Percentiles rank a stretch among this genome's conserved stretches.
phyloP scores from a whole-genome alignment of 2,329 filamentous ascomycete genomes.

The Aspergillus intermedius region DNA sequence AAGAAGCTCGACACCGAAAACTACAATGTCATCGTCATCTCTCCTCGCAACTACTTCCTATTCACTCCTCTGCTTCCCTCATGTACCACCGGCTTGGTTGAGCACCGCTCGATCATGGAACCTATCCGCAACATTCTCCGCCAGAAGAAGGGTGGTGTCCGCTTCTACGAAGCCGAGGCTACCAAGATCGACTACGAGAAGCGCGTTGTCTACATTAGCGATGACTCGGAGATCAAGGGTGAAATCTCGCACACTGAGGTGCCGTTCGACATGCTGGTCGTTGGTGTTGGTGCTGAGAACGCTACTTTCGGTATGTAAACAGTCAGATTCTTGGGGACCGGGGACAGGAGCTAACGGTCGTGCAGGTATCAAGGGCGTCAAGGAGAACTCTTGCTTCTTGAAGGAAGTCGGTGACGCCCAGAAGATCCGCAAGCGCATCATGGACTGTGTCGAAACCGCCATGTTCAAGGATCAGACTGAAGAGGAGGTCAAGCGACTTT shows the following conservation, averaged over 20 bases:
- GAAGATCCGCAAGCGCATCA: conserved; percentile 94
- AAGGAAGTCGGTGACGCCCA: conserved; percentile 98
- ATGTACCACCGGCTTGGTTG: conserved; percentile 93
- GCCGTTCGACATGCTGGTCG: conserved; percentile 94
- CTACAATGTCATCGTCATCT: conserved; percentile 98
- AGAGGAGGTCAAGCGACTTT: conserved; percentile 84
- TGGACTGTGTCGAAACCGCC: conserved; percentile 98
- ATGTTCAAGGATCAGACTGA: conserved; percentile 92
- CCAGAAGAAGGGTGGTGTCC: conserved; percentile 87
- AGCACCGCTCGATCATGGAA: conserved; percentile 99
- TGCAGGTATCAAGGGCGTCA: conserved; percentile 77
- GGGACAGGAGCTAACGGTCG: too few species aligned
- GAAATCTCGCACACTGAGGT: conserved; percentile 77
- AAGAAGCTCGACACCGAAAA: conserved; percentile 99
- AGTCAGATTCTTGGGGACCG: neutral
- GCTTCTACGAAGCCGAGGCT: conserved; percentile 96
- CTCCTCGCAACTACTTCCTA: conserved; percentile 98
- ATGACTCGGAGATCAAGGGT: conserved; percentile 90
- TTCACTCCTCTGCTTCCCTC: conserved; percentile 96
- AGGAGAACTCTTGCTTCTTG: conserved; percentile 92
- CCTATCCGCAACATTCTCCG: conserved; percentile 92
- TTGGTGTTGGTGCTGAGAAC: conserved; percentile 96
- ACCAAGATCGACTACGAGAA: conserved; percentile 91
- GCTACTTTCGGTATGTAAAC: conserved; percentile 73
- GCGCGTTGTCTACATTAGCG: conserved; percentile 80